These are phyloP conservation scores for Chrysanthemum lavandulifolium DNA, from an alignment of 129 eudicot species.

Conservation along the genomic window DNA sequence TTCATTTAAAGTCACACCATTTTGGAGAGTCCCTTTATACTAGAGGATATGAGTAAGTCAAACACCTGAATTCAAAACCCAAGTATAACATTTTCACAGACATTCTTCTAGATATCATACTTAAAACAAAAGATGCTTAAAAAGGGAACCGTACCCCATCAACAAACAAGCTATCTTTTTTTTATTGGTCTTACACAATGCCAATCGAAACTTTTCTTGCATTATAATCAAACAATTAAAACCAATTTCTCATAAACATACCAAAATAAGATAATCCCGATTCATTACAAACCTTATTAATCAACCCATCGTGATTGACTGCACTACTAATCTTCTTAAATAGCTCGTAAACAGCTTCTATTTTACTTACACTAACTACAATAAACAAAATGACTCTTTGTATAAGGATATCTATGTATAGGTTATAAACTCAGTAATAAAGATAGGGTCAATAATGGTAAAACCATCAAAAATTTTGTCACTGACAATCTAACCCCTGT, in stretches of 20 bases:
- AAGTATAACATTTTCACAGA: not conserved
- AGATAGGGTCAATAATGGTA: not conserved
- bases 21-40: too few species aligned
- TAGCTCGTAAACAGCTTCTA: constrained; percentile 86
- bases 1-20: too few species aligned
- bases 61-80: constrained; percentile 53
- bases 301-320: constrained; percentile 82
- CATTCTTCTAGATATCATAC: not conserved
- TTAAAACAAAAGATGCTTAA: not conserved
- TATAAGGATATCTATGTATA: not conserved
- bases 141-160: constrained; percentile 47
- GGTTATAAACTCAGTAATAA: not conserved
- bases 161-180: constrained; percentile 84
- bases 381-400: not conserved
- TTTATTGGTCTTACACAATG: constrained; percentile 88
- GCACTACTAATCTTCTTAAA: constrained; percentile 92
- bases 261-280: not conserved
- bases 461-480: too few species aligned
- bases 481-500: too few species aligned
- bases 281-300: constrained; percentile 57
- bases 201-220: constrained; percentile 94
- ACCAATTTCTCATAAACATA: not conserved
- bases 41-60: constrained; percentile 49
- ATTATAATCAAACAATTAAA: constrained; percentile 3
- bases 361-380: constrained; percentile 96